phyloP scores from a whole-genome alignment of 805 yeast genomes.

The Ogataea angusta region DNA sequence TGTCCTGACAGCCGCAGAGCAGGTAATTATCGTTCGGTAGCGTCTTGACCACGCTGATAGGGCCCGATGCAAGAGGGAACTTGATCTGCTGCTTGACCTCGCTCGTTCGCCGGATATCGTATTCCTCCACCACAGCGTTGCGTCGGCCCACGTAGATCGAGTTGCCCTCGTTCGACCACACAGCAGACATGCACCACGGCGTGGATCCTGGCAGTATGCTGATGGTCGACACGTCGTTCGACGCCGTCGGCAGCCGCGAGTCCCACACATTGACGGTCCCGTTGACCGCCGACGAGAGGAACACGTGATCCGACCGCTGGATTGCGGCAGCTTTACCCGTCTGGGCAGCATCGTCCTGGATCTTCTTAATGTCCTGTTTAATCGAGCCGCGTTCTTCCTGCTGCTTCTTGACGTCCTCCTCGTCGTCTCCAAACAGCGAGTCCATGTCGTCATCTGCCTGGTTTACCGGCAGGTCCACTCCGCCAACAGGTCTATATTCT shows the following conservation, averaged over 20 bases:
- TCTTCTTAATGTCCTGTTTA: constrained; percentile 15
- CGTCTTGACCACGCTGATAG: constrained; percentile 75
- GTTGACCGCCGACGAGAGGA: constrained; percentile 78
- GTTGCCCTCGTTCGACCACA: constrained; percentile 86
- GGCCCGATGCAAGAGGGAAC: constrained; percentile 87
- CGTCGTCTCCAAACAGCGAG: constrained; percentile 24
- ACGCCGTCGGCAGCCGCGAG: constrained; percentile 39
- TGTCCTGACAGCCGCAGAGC: constrained; percentile 87
- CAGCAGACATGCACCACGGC: constrained; percentile 91
- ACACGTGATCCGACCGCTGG: constrained; percentile 42
- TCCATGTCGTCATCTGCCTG: constrained; percentile 18
- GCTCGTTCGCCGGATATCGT: constrained; percentile 57
- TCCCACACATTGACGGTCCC: constrained; percentile 87
- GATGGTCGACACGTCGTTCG: constrained; percentile 23
- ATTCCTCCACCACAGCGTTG: constrained; percentile 81
- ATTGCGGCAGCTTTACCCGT: constrained; percentile 26
- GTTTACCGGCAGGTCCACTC: constrained; percentile 38
- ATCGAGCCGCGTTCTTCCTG: constrained; percentile 10
- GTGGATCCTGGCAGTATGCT: constrained; percentile 65
- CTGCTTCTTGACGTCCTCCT: constrained; percentile 38
- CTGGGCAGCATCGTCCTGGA: constrained; percentile 46
- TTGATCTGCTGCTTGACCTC: constrained; percentile 54
- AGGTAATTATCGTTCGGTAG: constrained; percentile 79
- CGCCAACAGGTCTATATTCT: constrained; percentile 63
- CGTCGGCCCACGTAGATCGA: constrained; percentile 81